Base-by-base conservation (phyloP, 2,329 filamentous ascomycete species). In the Chaetomium sp. region DNA sequence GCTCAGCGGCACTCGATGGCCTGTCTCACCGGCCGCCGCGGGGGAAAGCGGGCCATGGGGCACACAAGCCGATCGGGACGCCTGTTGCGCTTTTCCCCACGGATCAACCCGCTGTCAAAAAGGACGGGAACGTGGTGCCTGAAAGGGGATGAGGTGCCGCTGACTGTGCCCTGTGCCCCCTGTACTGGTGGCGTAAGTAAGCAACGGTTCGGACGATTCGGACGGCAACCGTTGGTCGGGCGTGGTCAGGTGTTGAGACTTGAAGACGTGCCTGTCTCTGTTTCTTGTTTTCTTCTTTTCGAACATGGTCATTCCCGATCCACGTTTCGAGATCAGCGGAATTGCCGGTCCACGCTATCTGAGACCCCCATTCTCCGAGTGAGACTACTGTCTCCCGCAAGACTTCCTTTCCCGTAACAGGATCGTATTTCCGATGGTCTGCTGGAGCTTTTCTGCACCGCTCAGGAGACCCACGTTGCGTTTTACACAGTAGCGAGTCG, bases 61-160 rank as follows among this genome's bases (percentile, higher is more conserved):
- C 57, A 51, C 45, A 19, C 45, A 59, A 23, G 57, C 47, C 57
- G 57, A 60, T 42, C 47, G 57, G 57, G 27, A 51, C 9, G 8
- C 19, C 25, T 16, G 3, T 33, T 56, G 23, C 13, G n/a, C n/a
- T 33, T 29, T 42, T 45, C 38, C 60, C 42, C 45, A 35, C 60
- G 60, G 60, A 49, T 56, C 51, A 62, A 56, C 60, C 60, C 51
- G 51, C 60, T 56, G 51, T 56, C 51, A 56, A 55, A 45, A 45
- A 16, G 8, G 25, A n/a, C 33, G 33, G 55, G 35, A 45, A 53
- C 13, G n/a, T 29, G 33, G 49, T 53, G 45, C 57, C 57, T 57
- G 55, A 42, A 12, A n/a, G 16, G 45, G 54, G 54, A n/a, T 55
- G n/a, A 19, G 25, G 25, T 3, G 49, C 23, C 25, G 49, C 47